Evolutionary conservation across 1,284 basidiomycete genomes (phyloP), one percentile per base, ranked within the genome.

Genomic region (Peniophora sp.): DNA sequence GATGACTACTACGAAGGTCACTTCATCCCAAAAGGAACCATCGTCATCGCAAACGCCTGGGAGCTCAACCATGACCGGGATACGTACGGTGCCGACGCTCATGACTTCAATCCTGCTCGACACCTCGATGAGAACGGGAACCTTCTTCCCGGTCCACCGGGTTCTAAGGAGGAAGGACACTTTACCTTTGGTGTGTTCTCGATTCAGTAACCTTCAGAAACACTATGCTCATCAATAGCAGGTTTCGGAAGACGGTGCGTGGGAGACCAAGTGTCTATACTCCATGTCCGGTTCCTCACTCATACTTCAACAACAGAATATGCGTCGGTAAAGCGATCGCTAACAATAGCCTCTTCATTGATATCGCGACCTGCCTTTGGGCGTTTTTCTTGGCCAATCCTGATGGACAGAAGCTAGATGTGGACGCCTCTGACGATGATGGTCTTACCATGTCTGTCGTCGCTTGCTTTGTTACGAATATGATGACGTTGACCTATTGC

Each of bases 201-300:
- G 27, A 12, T 32, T 12, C 5, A 32, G 27, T 12, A 6, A 5
- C 27, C 5, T 12, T 32, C 5, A 12, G 12, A 12, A 6, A 32
- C 27, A 32, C 12, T 12, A 6, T 12, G 12, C 27, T 32, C 6
- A 32, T 12, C 6, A 32, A 12, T 32, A 6, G 27, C 12, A 32
- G 27, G 27, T 2, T 69, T 67, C 51, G 66, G 66, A 11, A 53
- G 65, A 32, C 54, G 65, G 66, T 32, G 6, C 5, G 27, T 32
- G 27, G n/a, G n/a, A n/a, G n/a, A 32, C 12, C 5, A 32, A 32
- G 27, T 6, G 27, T 32, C 27, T 32, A 6, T 12, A 32, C 12
- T 12, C 27, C 12, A 12, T 6, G 6, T 6, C 12, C 27, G 27
- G 27, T n/a, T n/a, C n/a, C 27, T 6, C 12, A 32, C 12, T 32